Evolutionary conservation across 116 monocot genomes (phyloP), one percentile per base, ranked within the genome.

Genomic region (Cymodocea nodosa): DNA sequence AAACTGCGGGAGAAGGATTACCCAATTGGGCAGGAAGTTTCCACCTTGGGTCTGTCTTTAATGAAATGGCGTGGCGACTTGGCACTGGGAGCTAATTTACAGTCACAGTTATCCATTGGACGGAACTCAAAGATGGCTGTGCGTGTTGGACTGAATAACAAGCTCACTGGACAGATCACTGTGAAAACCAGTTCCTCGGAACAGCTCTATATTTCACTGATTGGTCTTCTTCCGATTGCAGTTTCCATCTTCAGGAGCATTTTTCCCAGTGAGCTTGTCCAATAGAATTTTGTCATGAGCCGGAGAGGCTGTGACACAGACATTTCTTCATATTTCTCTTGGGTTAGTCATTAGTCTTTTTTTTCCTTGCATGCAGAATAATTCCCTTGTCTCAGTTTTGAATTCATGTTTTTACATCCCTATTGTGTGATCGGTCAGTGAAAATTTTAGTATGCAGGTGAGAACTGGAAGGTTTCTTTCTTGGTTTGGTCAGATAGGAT

Each of bases 51-150:
- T 1, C 65, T 85, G 22, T 53, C 91, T 55, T 56, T 91, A 48
- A 86, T 91, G 87, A 91, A 74, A 62, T 86, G 84, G 87, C 81
- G 82, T 19, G 62, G 79, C 61, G 87, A 86, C 64, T 65, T 91
- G 63, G 91, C 91, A 71, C 53, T 91, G 56, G 89, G 87, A 23
- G 84, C 84, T 17, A 91, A 91, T 70, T 61, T 86, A 75, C 91
- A 91, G 71, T 77, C 91, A 10, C 86, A 84, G 55, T 55, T 84
- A 25, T 69, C 82, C 7, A 23, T 76, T 24, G 83, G 80, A 4
- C 73, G 83, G 64, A 83, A 71, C 35, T 76, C 83, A 1, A 85
- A 89, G 74, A 60, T 85, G 64, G 66, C 74, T 48, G 75, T 85
- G 67, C 81, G 88, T 59, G 75, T 79, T 66, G 72, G 81, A 40